Evolutionary conservation across 2,329 filamentous ascomycete genomes (phyloP).

Genomic region (Aulographum hederae): DNA sequence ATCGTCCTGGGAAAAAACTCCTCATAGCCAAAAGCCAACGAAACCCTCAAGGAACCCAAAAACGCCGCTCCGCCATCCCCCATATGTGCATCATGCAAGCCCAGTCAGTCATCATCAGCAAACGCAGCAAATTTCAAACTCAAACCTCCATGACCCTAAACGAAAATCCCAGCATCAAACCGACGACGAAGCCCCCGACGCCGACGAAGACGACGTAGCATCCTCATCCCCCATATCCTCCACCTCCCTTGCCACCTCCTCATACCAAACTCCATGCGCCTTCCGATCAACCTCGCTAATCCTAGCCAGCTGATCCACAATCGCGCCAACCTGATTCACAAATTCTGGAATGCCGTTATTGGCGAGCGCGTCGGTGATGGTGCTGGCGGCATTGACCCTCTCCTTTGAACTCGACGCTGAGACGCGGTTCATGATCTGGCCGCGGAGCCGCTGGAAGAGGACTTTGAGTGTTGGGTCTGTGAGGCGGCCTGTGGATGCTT

Average conservation of each 20-base stretch:
- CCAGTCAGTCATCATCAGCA: no score
- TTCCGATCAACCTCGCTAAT: conserved; percentile 50
- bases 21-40: no score
- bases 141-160: no score
- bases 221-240: conserved; percentile 13
- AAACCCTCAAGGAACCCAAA: no score
- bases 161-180: no score
- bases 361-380: conserved; percentile 50
- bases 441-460: conserved; percentile 46
- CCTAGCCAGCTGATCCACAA: conserved; percentile 48
- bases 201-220: no score
- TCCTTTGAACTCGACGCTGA: conserved; percentile 50
- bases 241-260: conserved; percentile 41
- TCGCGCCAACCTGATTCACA: conserved; percentile 46
- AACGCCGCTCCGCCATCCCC: no score
- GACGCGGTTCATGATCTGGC: conserved; percentile 46
- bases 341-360: conserved; percentile 57
- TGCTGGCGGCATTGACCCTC: conserved; percentile 49
- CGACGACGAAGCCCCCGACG: no score
- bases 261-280: conserved; percentile 53
- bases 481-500: conserved; percentile 31
- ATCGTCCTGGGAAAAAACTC: no score
- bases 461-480: conserved; percentile 47
- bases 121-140: no score
- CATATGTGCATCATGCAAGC: no score